phyloP scores from a whole-genome alignment of 257 asterid genomes.

The Pogostemon cablin region DNA sequence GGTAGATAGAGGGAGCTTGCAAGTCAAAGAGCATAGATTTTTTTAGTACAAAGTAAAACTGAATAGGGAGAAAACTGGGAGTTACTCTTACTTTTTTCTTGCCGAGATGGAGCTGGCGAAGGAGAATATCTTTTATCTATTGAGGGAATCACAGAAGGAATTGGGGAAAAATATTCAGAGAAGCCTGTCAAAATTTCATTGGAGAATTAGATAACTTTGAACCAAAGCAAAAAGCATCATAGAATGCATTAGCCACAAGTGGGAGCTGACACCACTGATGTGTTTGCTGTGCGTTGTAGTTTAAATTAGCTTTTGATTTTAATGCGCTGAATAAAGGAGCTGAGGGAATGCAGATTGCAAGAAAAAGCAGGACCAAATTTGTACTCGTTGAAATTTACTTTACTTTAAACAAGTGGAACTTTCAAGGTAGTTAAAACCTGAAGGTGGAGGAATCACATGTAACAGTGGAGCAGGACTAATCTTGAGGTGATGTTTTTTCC shows the following conservation, averaged over 20 bases:
- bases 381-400: constrained; percentile 4
- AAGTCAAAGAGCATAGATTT: constrained; percentile 38
- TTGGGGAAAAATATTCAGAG: constrained; percentile 36
- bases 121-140: constrained; percentile 42
- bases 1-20: constrained; percentile 62
- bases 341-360: constrained; percentile 29
- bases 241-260: constrained; percentile 15
- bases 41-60: constrained; percentile 34
- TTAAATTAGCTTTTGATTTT: constrained; percentile 38
- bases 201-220: constrained; percentile 27
- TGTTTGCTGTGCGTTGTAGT: constrained; percentile 32
- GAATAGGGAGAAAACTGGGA: constrained; percentile 26
- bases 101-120: constrained; percentile 46
- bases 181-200: constrained; percentile 43
- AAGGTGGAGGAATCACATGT: constrained; percentile 49
- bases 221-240: not conserved
- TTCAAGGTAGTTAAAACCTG: constrained; percentile 50
- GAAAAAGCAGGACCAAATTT: constrained; percentile 17
- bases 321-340: constrained; percentile 35
- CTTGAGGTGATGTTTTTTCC: constrained; percentile 40
- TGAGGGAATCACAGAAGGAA: constrained; percentile 42
- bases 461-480: constrained; percentile 51
- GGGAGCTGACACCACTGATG: constrained; percentile 25
- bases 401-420: constrained; percentile 26
- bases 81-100: constrained; percentile 45